Base-by-base conservation (phyloP, 2,329 filamentous ascomycete genomes). In the Verticillium longisporum region DNA sequence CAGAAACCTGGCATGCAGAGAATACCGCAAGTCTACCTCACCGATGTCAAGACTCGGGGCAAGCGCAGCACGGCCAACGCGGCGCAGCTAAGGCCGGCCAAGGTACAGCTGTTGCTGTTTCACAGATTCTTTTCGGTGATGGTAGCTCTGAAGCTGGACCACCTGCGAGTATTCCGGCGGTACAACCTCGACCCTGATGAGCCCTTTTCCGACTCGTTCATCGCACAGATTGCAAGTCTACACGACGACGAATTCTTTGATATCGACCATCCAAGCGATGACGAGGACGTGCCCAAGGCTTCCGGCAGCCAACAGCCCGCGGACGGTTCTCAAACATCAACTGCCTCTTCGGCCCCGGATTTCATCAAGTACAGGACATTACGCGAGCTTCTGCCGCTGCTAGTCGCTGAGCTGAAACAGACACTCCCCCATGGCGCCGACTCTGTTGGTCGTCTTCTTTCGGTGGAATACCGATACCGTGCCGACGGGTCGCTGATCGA, bases 31-130 rank as follows among this genome's bases (percentile, higher is more conserved):
- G 71, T 84, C n/a, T 97, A 96, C 72, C 78, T 99, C 57, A 88
- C 87, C 0, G 95, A 99, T 68, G 86, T 97, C 65, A 99, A 99
- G 74, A 98, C 94, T 0, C 84, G 93, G 18, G 82, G 80, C 1
- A 85, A 83, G 4, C 78, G 76, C n/a, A 82, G 80, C 2, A 70
- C 91, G 2, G 91, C 92, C 1, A 80, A 83, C 1, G 84, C 86
- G 26, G 84, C 87, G 0, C 80, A 91, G 55, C 83, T 94, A 34
- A 84, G 89, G 11, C 91, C 91, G 0, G 91, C 92, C 0, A 86
- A 88, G 67, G 88, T 97, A 63, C 95, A 99, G 71, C 80, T 98
- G 0, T 92, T 96, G 74, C 78, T 98, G 0, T 99, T 98, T 71
- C 92, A 94, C 66, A 87, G 88, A 32, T 86, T 98, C 59, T 80